phyloP scores from a whole-genome alignment of 2,329 filamentous ascomycete genomes.

The Claviceps sp. region DNA sequence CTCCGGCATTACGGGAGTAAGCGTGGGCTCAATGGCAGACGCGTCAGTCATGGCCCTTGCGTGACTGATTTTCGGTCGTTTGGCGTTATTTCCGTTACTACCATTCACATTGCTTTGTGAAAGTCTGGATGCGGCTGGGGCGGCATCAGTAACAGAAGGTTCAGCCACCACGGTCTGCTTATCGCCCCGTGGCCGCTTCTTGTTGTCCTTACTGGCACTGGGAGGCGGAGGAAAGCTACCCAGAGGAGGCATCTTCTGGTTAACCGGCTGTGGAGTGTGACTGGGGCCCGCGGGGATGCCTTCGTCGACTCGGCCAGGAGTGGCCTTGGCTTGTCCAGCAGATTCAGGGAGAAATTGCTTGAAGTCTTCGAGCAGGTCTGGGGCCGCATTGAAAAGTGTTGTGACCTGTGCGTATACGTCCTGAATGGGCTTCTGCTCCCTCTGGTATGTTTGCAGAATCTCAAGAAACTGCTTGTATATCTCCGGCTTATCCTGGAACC shows the following conservation, averaged over 20 bases:
- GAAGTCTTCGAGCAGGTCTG: slow-evolving; percentile 92
- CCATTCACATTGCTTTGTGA: slow-evolving; percentile 21
- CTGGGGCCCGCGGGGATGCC: slow-evolving; percentile 27
- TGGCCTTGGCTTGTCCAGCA: slow-evolving; percentile 37
- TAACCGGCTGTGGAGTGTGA: slow-evolving; percentile 43
- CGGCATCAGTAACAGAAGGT: slow-evolving; percentile 29
- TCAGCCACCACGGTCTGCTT: slow-evolving; percentile 37
- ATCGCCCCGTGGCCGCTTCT: slow-evolving; percentile 63
- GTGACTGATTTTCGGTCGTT: slow-evolving; percentile 66
- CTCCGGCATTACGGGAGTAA: slow-evolving; percentile 79
- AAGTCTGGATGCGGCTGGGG: slow-evolving; percentile 20
- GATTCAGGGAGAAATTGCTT: slow-evolving; percentile 97
- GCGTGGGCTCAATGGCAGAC: slow-evolving; percentile 63
- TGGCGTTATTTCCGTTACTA: slow-evolving; percentile 26
- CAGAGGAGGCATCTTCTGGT: slow-evolving; percentile 78
- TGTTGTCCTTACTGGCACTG: slow-evolving; percentile 77
- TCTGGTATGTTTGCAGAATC: slow-evolving; percentile 94
- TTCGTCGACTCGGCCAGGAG: slow-evolving; percentile 45
- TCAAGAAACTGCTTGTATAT: slow-evolving; percentile 99
- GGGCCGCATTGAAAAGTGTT: slow-evolving; percentile 79
- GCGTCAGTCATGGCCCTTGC: slow-evolving; percentile 46
- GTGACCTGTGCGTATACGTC: slow-evolving; percentile 98
- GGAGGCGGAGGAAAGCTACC: slow-evolving; percentile 80
- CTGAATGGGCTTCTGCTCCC: slow-evolving; percentile 95
- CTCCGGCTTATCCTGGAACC: slow-evolving; percentile 89